phyloP scores from a whole-genome alignment of 768 basidiomycete genomes.

The Pluteus cervinus region DNA sequence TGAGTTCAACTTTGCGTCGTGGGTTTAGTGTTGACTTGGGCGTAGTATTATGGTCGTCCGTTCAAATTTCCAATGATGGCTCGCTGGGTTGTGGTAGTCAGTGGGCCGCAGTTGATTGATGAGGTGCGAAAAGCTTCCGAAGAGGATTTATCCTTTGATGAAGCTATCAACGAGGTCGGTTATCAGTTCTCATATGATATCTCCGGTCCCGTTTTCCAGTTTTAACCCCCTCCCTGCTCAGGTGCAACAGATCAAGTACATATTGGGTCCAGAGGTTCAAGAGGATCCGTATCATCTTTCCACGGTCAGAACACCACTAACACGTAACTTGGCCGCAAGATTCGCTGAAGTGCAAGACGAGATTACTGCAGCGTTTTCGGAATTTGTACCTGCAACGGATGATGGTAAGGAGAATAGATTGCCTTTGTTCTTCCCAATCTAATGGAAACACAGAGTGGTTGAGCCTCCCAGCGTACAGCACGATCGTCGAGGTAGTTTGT shows the following conservation, averaged over 20 bases:
- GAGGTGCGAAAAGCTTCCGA: slow-evolving; percentile 42
- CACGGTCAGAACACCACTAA: slow-evolving; percentile 20
- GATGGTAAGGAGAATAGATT: not conserved
- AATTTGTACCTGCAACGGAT: slow-evolving; percentile 10
- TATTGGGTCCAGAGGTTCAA: slow-evolving; percentile 20
- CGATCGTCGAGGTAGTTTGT: slow-evolving; percentile 16
- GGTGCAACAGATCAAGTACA: slow-evolving; percentile 29
- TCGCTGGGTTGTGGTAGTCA: slow-evolving; percentile 40
- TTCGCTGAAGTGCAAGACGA: slow-evolving; percentile 21
- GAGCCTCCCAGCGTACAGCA: slow-evolving; percentile 9
- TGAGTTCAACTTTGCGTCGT: slow-evolving; percentile 2
- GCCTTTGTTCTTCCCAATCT: not conserved
- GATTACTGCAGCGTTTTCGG: slow-evolving; percentile 13
- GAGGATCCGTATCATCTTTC: slow-evolving; percentile 16
- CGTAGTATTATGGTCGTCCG: slow-evolving; percentile 18
- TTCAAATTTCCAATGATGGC: slow-evolving; percentile 40
- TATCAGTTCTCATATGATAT: no score
- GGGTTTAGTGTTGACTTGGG: not conserved
- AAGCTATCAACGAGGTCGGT: slow-evolving; percentile 33
- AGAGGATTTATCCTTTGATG: slow-evolving; percentile 35
- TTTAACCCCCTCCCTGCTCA: slow-evolving; percentile 6
- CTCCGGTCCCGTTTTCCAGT: not conserved
- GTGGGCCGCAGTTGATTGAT: slow-evolving; percentile 33
- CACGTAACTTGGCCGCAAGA: slow-evolving; percentile 18
- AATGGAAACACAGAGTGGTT: slow-evolving; percentile 10